phyloP scores from a whole-genome alignment of 495 filamentous ascomycete genomes.

The Penicillium coffeae region DNA sequence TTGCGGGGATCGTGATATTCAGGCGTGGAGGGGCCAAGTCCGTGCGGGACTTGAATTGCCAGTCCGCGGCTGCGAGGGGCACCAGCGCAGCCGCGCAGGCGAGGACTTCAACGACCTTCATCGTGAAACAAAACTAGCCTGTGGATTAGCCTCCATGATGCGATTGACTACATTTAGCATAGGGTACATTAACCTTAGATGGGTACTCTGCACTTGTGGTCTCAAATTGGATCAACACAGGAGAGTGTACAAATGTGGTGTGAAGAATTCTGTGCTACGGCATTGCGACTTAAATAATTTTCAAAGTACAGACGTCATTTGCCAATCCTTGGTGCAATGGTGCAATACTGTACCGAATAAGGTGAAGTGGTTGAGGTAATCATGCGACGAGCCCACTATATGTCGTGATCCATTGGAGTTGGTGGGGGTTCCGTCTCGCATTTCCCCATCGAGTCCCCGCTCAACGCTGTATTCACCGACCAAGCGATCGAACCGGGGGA shows the following conservation, averaged over 20 bases:
- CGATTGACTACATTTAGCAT: constrained; percentile 28
- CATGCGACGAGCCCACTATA: constrained; percentile 6
- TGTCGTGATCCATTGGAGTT: constrained; percentile 20
- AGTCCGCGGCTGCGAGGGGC: constrained; percentile 16
- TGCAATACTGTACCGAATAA: not conserved
- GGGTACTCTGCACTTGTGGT: constrained; percentile 38
- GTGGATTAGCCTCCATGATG: constrained; percentile 40
- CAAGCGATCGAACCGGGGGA: not conserved
- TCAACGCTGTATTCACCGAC: not conserved
- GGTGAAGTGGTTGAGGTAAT: too few relatives aligned
- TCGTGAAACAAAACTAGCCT: constrained; percentile 17
- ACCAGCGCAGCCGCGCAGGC: constrained; percentile 21
- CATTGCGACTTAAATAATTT: not conserved
- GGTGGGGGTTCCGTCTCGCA: constrained; percentile 4
- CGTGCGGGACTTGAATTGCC: constrained; percentile 44
- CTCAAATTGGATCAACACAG: not conserved
- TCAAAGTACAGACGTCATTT: constrained; percentile 3
- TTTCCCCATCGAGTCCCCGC: constrained; percentile 23
- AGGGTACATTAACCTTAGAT: constrained; percentile 58
- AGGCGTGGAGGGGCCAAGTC: constrained; percentile 48
- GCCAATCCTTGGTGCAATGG: not conserved
- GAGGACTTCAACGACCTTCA: constrained; percentile 31
- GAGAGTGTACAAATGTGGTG: not conserved
- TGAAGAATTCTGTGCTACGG: not conserved
- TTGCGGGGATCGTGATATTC: constrained; percentile 49